Evolutionary conservation across 805 yeast species (phyloP), one percentile per base, ranked within the genome.

Genomic region (Saccharomyces kudriavzevii): DNA sequence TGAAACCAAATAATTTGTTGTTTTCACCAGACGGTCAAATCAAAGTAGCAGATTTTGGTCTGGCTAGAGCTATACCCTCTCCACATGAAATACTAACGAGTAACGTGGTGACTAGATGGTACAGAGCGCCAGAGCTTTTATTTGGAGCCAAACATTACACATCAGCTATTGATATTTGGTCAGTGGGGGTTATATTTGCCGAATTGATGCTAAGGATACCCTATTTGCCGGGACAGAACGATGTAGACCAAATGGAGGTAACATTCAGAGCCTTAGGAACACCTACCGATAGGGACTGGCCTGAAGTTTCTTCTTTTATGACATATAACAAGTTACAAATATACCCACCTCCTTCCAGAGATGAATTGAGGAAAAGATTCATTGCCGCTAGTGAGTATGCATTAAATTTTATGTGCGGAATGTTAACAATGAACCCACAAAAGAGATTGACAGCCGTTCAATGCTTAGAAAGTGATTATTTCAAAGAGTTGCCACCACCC

Each of bases 81-180:
- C 88, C 91, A 0, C 81, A 82, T 54, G 94, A 87, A 58, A 80
- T 77, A 47, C 74, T 94, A 68, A 88, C 98, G 0, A 87, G 96
- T 1, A 92, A 91, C 58, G 99, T 94, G 3, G 99, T 94, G 1
- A 94, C 99, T 2, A 74, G 98, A 56, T 94, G 99, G 99, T 94
- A 94, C 70, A 75, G 98, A 52, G 96, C 98, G 0, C 99, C 99
- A 0, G 99, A 94, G 64, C 73, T 94, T 48, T 72, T 94, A 25
- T 81, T 92, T 56, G 97, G 97, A 0, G 86, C 97, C 0, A 78
- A 85, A 49, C 94, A 89, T 68, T 94, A 94, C 64, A 85, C 96
- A 0, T 85, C 84, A 1, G 95, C 95, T 0, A 80, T 94, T 3
- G 99, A 94, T 70, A 74, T 90, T 11, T 94, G 99, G 99, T 92